Base-by-base conservation (phyloP, 2,329 filamentous ascomycete genomes). In the Canariomyces notabilis region DNA sequence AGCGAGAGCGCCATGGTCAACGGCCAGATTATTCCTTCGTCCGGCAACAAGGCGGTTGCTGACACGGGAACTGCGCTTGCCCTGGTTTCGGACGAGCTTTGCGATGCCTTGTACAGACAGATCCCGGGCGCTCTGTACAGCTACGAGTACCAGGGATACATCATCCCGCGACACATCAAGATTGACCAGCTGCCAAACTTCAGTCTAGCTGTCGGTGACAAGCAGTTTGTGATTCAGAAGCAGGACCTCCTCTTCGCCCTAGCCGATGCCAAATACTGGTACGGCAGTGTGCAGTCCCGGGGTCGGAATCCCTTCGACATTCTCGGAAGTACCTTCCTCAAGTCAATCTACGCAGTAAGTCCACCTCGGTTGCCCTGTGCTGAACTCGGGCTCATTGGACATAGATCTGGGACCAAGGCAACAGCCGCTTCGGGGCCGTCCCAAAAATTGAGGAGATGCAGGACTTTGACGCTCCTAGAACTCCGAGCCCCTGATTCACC, bases 31-130 rank as follows among this genome's bases (percentile, higher is more conserved):
- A 63, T 82, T 21, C 39, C 64, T 1, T 70, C 74, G 8, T 60
- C 66, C 3, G 72, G 70, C 38, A 87, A 87, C 64, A 80, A 69
- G 22, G 82, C 83, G 37, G 86, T 88, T 54, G 79, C 77, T 26
- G 85, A 88, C 61, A 88, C 84, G 0, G 84, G 83, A 45, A 87
- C 83, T 22, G 84, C 83, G 1, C 73, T 88, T 40, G 77, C 77
- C 1, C 71, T 88, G 23, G 70, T 87, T 37, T 74, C 76, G 33
- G 84, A 88, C 58, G 59, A 65, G 2, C 72, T 77, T 11, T 82
- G 77, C 59, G 66, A 80, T 48, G 75, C 75, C 2, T 72, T 88
- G 52, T 88, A 88, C 62, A 69, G 67, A 41, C 68, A 75, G 23
- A 86, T 88, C 49, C 75, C 77, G 3, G 82, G 80, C 12, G 71